Evolutionary conservation across 169 alveolate genomes (phyloP).

Genomic region (Pseudocohnilembus persalinus): DNA sequence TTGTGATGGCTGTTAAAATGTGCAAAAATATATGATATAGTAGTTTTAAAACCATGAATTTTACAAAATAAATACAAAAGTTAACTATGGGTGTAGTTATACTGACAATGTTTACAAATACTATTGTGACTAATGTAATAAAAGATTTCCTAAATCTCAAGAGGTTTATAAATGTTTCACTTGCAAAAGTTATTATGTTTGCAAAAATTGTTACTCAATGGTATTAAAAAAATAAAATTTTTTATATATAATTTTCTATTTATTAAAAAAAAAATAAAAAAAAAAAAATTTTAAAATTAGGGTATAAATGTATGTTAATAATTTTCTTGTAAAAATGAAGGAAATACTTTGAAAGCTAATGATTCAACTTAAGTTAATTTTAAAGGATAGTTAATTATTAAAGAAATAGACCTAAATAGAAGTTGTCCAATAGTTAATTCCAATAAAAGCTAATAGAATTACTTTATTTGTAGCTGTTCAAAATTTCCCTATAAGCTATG

Average conservation of each 20-base stretch:
- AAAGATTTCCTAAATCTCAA: background rate
- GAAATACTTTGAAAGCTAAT: no score
- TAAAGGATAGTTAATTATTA: background rate
- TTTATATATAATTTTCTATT: no score
- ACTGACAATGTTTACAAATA: background rate
- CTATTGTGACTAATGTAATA: background rate
- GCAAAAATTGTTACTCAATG: background rate
- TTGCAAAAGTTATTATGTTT: background rate
- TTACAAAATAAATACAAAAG: no score
- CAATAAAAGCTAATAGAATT: background rate
- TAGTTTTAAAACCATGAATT: no score
- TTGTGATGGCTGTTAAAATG: no score
- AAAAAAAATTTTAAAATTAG: no score
- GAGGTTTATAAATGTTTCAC: background rate
- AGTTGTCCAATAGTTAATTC: background rate
- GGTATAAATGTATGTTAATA: no score
- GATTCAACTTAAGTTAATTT: background rate
- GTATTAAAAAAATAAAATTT: background rate
- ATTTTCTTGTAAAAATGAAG: no score
- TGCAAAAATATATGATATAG: no score
- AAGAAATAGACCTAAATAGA: background rate
- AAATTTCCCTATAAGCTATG: background rate
- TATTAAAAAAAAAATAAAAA: no score
- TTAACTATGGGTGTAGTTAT: background rate
- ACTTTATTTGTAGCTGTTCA: background rate